Evolutionary conservation across 306 rosid genomes (phyloP).

Genomic region (Fragaria nilgerrensis): DNA sequence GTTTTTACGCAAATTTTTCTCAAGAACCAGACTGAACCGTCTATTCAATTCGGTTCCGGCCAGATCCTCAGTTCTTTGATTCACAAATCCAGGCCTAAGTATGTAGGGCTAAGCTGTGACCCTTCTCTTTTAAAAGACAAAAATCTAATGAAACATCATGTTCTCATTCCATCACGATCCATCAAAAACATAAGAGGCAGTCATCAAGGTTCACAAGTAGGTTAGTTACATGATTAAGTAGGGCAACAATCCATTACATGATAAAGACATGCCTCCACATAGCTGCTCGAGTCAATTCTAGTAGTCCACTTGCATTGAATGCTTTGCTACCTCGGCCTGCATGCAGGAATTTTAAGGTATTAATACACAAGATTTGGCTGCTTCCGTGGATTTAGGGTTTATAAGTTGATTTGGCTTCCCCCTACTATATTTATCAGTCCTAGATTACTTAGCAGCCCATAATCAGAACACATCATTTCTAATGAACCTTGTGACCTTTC

Average conservation of each 20-base stretch:
- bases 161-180: slow-evolving; percentile 8
- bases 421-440: too few species aligned
- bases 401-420: too few species aligned
- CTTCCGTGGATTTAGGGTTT: too few species aligned
- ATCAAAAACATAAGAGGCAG: background rate
- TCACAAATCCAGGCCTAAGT: background rate
- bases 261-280: background rate
- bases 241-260: background rate
- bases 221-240: background rate
- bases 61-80: background rate
- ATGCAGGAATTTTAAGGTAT: slow-evolving; percentile 23
- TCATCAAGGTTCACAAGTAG: slow-evolving; percentile 3
- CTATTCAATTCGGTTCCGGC: background rate
- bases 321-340: slow-evolving; percentile 70
- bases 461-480: background rate
- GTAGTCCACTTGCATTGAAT: slow-evolving; percentile 48
- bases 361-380: background rate
- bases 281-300: slow-evolving; percentile 21
- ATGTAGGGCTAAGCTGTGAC: background rate
- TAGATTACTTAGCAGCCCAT: background rate
- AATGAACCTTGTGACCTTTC: background rate
- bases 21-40: background rate
- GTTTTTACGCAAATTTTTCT: background rate
- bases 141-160: background rate
- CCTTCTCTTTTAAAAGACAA: background rate